Base-by-base conservation (phyloP, 352 stramenopile genomes). In the Pythium dissimile region DNA sequence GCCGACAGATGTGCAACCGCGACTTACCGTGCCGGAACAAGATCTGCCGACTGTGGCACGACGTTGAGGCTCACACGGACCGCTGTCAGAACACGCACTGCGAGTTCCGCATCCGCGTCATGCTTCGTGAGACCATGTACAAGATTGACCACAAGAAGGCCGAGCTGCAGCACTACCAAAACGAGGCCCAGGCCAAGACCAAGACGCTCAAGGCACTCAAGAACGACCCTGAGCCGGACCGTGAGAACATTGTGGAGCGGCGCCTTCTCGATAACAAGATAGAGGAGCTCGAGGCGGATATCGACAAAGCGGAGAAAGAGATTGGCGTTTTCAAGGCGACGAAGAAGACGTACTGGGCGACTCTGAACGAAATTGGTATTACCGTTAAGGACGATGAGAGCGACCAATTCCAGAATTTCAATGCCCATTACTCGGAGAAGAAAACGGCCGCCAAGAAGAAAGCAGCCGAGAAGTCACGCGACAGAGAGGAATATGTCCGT, bases 91-190 rank as follows among this genome's bases (percentile, higher is more conserved):
- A 89, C 67, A 47, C 62, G 18, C 67, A 84, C 30, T 89, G 79
- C 51, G 79, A 89, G 69, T 84, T 89, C 47, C 80, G 79, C 42
- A 84, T 77, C 59, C 79, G 79, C 39, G 77, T 89, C 32, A 73
- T 89, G 67, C 62, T 86, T 11, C 76, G 79, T 15, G 79, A 89
- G 48, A 89, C 76, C 26, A 84, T 86, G 76, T 77, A 89, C 73
- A 87, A 86, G 59, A 71, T 89, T 27, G 73, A 89, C 20, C 73
- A 84, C 56, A 79, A 79, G 57, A 74, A 82, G 45, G 61, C 82
- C 23, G 66, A 84, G 62, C 60, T 85, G 18, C 47, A 62, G n/a
- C 55, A 59, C 7, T 38, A 61, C 1, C 72, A 70, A 35, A 37
- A 34, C 20, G 69, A 80, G 24, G 56, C 85, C 3, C 52, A 73